Percentiles rank a stretch among this genome's conserved stretches.
Evolutionary conservation across 768 basidiomycete genomes (phyloP).

Genomic region (Dioszegia aurantiaca): DNA sequence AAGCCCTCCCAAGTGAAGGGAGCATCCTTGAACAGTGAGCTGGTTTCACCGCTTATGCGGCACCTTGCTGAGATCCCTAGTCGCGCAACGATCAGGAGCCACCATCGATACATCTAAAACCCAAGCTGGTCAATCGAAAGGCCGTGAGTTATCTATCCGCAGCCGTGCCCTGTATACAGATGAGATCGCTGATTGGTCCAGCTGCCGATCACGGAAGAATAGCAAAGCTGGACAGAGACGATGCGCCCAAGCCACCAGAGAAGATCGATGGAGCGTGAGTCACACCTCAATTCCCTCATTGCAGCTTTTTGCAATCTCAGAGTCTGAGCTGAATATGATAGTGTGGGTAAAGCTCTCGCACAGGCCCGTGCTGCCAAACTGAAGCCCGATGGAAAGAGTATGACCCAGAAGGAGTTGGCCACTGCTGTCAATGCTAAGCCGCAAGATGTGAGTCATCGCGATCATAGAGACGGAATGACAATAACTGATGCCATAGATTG

Average conservation of each 20-base stretch:
- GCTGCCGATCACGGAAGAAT: conserved; percentile 91
- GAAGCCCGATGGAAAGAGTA: conserved; percentile 52
- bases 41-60: not conserved
- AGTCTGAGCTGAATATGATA: conserved; percentile 5
- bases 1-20: conserved; percentile 37
- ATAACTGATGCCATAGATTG: conserved; percentile 27
- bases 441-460: conserved; percentile 37
- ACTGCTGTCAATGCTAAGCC: conserved; percentile 92
- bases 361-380: conserved; percentile 71
- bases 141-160: conserved; percentile 33
- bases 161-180: too few relatives aligned
- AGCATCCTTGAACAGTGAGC: conserved; percentile 35
- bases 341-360: conserved; percentile 68
- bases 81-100: conserved; percentile 41
- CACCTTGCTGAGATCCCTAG: conserved; percentile 15
- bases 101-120: conserved; percentile 40
- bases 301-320: too few relatives aligned
- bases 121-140: conserved; percentile 40
- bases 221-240: conserved; percentile 89
- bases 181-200: conserved; percentile 45
- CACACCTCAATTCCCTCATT: conserved; percentile 54
- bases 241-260: conserved; percentile 87
- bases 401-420: conserved; percentile 89
- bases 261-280: conserved; percentile 59
- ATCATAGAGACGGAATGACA: not conserved